Evolutionary conservation across 139 green algal species (phyloP).

Genomic region (Coccomyxa sp.): DNA sequence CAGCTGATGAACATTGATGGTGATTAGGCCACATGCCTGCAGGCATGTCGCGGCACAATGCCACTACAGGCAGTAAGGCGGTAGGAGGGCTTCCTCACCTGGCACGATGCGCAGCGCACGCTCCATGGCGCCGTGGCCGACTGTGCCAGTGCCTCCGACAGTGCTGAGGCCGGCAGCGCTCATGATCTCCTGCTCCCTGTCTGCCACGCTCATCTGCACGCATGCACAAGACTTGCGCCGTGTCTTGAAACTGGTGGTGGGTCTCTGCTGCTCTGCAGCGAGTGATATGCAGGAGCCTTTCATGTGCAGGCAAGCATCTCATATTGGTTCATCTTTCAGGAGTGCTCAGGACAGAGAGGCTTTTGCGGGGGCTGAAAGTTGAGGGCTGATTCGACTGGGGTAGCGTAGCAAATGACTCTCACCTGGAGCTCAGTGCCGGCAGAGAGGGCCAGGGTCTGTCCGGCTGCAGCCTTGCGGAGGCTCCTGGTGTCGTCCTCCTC

Average conservation of each 20-base stretch:
- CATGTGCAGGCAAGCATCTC: background rate
- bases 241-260: too few species aligned
- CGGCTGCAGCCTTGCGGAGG: background rate
- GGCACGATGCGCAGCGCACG: constrained; percentile 43
- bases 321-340: background rate
- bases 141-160: constrained; percentile 37
- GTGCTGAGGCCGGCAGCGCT: constrained; percentile 22
- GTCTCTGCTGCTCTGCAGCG: too few species aligned
- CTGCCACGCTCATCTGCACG: constrained; percentile 13
- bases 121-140: constrained; percentile 50
- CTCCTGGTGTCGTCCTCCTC: background rate
- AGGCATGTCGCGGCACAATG: too few species aligned
- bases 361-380: too few species aligned
- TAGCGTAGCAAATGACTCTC: too few species aligned
- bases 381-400: too few species aligned
- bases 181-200: constrained; percentile 36
- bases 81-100: constrained; percentile 8
- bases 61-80: too few species aligned
- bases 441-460: background rate
- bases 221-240: background rate
- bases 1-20: too few species aligned
- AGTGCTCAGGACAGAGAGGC: too few species aligned
- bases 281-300: background rate
- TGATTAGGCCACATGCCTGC: too few species aligned
- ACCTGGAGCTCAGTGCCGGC: background rate